Evolutionary conservation across 805 yeast species (phyloP), one percentile per base, ranked within the genome.

Genomic region (Starmerella tilneyi): DNA sequence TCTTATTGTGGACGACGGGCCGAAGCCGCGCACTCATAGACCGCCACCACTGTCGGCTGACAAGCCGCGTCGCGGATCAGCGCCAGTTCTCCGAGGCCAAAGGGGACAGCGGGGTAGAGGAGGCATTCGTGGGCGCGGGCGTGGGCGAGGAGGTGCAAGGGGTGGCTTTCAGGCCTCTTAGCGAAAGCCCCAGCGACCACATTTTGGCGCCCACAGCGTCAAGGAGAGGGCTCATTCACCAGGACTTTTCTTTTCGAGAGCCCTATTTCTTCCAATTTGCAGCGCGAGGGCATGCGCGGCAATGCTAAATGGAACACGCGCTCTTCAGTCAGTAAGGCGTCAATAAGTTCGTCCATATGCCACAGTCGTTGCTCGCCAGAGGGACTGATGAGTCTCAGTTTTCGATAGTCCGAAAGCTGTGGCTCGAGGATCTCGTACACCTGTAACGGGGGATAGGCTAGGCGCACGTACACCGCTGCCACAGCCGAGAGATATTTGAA

Each of bases 401-500:
- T 84, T 30, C 94, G 70, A 58, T 73, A 78, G 62, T 89, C 96
- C 7, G 65, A 62, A 16, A 74, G 63, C 47, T 73, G 69, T 5
- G 74, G 72, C 56, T 76, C 85, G 27, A 85, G 65, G 9, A 66
- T 51, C 26, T 49, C 41, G 59, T 74, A 78, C 2, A 78, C 73
- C 3, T 68, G 70, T 19, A 57, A 64, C 1, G 75, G 63, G 7
- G 68, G 59, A 54, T 57, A 63, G 3, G 72, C 69, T 45, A 78
- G 55, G 28, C 73, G 56, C 4, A 62, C 60, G 58, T 83, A 88
- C n/a, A 81, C 56, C 26, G 88, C 69, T 0, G 78, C 74, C 45
- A 89, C 59, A 1, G 83, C 80, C 1, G 81, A 75, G 40, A 84
- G 62, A 57, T 85, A 86, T 61, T 84, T 84, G 71, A 88, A 88